Conservation (phyloP, 2,329 filamentous ascomycete species). For the Didymellaceae sp. region DNA sequence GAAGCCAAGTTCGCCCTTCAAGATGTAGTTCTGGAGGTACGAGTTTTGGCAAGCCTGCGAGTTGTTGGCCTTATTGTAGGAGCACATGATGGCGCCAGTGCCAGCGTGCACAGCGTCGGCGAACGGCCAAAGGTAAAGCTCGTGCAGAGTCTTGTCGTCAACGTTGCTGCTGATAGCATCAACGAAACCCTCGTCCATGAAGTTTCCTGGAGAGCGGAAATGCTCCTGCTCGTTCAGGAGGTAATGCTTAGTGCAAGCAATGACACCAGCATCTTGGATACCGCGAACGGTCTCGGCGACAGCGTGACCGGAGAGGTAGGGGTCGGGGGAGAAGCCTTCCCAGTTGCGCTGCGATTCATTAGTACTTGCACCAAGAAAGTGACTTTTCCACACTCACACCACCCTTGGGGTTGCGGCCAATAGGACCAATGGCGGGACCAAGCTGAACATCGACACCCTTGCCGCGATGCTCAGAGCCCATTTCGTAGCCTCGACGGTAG, state of each 20-base stretch:
- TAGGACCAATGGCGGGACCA: constrained; percentile 77
- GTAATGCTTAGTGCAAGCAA: constrained; percentile 74
- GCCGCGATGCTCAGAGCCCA: constrained; percentile 75
- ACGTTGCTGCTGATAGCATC: constrained; percentile 67
- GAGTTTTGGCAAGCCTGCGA: constrained; percentile 82
- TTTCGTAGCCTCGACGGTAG: constrained; percentile 70
- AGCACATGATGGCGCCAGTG: constrained; percentile 62
- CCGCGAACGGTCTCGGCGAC: constrained; percentile 77
- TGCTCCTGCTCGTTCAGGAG: constrained; percentile 68
- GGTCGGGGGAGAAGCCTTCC: constrained; percentile 70
- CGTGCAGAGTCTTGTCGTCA: constrained; percentile 69
- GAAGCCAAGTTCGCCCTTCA: constrained; percentile 82
- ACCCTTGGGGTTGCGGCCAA: constrained; percentile 71
- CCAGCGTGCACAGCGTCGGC: constrained; percentile 59
- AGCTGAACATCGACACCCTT: constrained; percentile 80
- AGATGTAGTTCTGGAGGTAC: constrained; percentile 73
- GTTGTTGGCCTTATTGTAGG: constrained; percentile 81
- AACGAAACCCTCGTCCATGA: constrained; percentile 65
- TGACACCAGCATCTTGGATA: constrained; percentile 80
- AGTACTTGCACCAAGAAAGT: not conserved
- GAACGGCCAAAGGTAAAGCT: constrained; percentile 67
- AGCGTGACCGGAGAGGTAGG: constrained; percentile 74
- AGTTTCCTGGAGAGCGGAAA: constrained; percentile 68
- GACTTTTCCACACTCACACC: constrained; percentile 52
- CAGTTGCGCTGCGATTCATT: constrained; percentile 31